Evolutionary conservation across 768 basidiomycete genomes (phyloP), one percentile per base, ranked within the genome.

Genomic region (Leccinum olivaceopallidum): DNA sequence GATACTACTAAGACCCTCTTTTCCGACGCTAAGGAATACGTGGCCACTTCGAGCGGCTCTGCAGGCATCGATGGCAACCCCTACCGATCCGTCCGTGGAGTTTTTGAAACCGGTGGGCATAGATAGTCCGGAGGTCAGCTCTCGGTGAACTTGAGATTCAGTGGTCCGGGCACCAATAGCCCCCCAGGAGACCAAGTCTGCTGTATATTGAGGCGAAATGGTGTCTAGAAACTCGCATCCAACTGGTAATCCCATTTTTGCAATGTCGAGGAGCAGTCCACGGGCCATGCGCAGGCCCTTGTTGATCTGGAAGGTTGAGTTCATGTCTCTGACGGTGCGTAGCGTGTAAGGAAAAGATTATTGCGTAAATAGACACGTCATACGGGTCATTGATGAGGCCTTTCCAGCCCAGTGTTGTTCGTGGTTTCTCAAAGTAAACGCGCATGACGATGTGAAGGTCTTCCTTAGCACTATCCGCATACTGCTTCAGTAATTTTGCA

Each of bases 31-130:
- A 18, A 99, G 82, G 85, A 99, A 99, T 60, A 95, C 93, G 75
- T 99, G 96, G 1, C 92, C 92, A 58, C 84, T 83, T 60, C 87
- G 84, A 18, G 97, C 95, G 16, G 96, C 92, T 37, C 95, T 85
- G 76, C 95, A 98, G 3, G 96, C 96, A 75, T 99, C 95, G 50
- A 98, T 83, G 0, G 97, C 95, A 64, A 98, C 91, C 53, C 87
- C 85, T 48, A 96, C 85, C 30, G 87, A 88, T 42, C 97, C 97
- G 67, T 98, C 97, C 2, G 96, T 98, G 12, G 92, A 92, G 69
- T 99, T 99, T 78, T 99, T 99, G 86, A 99, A 98, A 8, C 97
- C 97, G 5, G 95, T 94, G 3, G 92, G 90, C 91, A 96, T 94
- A 16, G 91, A 93, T n/a, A 96, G 79, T 2, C 88, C 92, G 6